Base-by-base conservation (phyloP, 495 filamentous ascomycete species). In the Thermothielavioides terrestris region DNA sequence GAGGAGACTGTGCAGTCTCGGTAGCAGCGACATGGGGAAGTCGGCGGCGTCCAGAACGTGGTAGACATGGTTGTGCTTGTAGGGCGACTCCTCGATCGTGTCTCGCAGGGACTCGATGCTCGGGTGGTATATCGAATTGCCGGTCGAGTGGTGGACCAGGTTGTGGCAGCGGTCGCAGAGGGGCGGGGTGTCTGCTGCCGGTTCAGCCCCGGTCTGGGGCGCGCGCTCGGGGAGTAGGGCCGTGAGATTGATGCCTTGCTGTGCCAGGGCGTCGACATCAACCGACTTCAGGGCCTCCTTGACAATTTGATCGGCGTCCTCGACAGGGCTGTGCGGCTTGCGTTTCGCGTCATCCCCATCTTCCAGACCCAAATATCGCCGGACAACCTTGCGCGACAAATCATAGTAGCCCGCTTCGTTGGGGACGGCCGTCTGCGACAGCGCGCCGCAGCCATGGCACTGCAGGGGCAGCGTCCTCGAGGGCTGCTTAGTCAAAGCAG, bases 1-100 rank as follows among this genome's bases (percentile, higher is more conserved):
- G 1, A 97, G 73, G 2, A 76, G 49, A 1, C 65, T 54, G 4
- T 68, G 62, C 9, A 80, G 63, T 35, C 78, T 75, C 2, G 85
- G 82, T 6, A 95, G 66, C 9, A 99, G 63, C 2, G 91, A 94
- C 75, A 99, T 82, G 18, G 92, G 92, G 54, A 99, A 95, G 62
- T 99, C 92, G 14, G 89, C 94, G 4, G 92, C 92, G 60, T 99
- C 92, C n/a, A 97, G 60, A n/a, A 99, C 75, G 64, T 96, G 90
- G 64, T 96, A 99, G 46, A 99, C 78, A 57, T 94, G 89, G 61
- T 97, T 97, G 54, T 83, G 71, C 59, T 83, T 87, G 63, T 92
- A 77, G 1, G 88, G 88, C 0, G 91, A 89, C 54, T 91, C 85
- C 17, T 79, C 73, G 21, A 99, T 82, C n/a, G 84, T 94, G 22